Percentiles rank a stretch among this genome's conserved stretches.
phyloP scores from a whole-genome alignment of 2,329 filamentous ascomycete species.

The Fusarium abutilonis region DNA sequence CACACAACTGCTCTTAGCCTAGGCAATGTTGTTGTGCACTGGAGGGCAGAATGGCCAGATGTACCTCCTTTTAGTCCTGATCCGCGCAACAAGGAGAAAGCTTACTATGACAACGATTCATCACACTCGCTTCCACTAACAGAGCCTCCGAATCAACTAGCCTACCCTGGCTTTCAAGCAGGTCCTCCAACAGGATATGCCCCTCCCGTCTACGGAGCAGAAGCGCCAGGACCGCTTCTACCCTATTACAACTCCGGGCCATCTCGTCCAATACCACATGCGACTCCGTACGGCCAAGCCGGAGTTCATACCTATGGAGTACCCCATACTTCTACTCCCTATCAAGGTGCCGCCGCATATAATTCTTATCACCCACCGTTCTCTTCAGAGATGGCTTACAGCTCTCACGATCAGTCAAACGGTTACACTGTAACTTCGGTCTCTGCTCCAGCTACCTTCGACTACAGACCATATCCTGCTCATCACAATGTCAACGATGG shows the following conservation, averaged over 20 bases:
- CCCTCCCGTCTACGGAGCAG: slow-evolving; percentile 28
- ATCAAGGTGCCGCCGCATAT: slow-evolving; percentile 24
- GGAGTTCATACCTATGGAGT: slow-evolving; percentile 24
- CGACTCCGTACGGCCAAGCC: slow-evolving; percentile 16
- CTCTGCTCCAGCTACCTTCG: slow-evolving; percentile 4
- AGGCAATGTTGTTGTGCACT: slow-evolving; percentile 78
- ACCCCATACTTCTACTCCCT: slow-evolving; percentile 16
- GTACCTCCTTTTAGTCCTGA: slow-evolving; percentile 76
- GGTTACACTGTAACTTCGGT: slow-evolving; percentile 10
- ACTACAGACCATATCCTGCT: slow-evolving; percentile 14
- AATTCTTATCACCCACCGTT: slow-evolving; percentile 23
- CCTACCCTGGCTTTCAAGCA: slow-evolving; percentile 22
- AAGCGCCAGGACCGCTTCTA: not conserved
- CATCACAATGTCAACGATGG: slow-evolving; percentile 3
- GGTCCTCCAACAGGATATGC: slow-evolving; percentile 25
- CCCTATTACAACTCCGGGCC: slow-evolving; percentile 22
- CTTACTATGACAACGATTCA: slow-evolving; percentile 23
- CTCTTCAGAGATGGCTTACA: slow-evolving; percentile 6
- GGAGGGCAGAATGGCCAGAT: slow-evolving; percentile 84
- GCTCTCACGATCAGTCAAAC: slow-evolving; percentile 9
- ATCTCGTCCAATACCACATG: slow-evolving; percentile 8
- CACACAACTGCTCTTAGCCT: slow-evolving; percentile 76
- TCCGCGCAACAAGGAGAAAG: slow-evolving; percentile 53
- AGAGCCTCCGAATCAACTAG: slow-evolving; percentile 6
- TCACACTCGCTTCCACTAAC: slow-evolving; percentile 5